A percentile compares a stretch with the other conserved stretches of the same genome.
These are phyloP conservation scores for Penicillium samsonianum DNA, from an alignment of 495 filamentous ascomycete genomes.

Conservation along the genomic window DNA sequence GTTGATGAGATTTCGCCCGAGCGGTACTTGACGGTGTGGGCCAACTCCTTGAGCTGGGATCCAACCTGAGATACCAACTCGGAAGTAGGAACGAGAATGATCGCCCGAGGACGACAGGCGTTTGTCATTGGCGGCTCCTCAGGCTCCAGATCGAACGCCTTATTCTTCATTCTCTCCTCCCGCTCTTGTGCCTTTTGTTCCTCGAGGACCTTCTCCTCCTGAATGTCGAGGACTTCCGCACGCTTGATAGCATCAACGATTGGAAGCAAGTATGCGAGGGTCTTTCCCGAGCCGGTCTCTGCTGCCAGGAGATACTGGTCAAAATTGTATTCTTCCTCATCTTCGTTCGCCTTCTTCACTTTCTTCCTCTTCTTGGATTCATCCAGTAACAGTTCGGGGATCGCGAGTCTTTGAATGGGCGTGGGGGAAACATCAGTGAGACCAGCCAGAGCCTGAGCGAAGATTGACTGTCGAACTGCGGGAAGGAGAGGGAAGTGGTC, in stretches of 20 bases:
- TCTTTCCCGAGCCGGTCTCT: slow-evolving; percentile 97
- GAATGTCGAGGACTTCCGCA: slow-evolving; percentile 64
- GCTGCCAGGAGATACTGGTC: slow-evolving; percentile 86
- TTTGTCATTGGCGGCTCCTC: slow-evolving; percentile 56
- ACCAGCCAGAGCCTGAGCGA: slow-evolving; percentile 66
- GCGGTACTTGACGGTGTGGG: slow-evolving; percentile 81
- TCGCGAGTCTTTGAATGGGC: slow-evolving; percentile 83
- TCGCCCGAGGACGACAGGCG: slow-evolving; percentile 73
- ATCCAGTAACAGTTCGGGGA: slow-evolving; percentile 70
- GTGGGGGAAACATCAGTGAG: slow-evolving; percentile 75
- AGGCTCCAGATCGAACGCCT: slow-evolving; percentile 55
- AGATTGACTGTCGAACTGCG: slow-evolving; percentile 70
- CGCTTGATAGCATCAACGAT: slow-evolving; percentile 79
- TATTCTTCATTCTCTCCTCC: slow-evolving; percentile 51
- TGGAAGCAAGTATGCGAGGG: slow-evolving; percentile 85
- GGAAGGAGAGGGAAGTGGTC: slow-evolving; percentile 75
- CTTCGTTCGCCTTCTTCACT: slow-evolving; percentile 20
- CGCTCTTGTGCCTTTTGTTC: slow-evolving; percentile 48
- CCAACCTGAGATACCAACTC: slow-evolving; percentile 92
- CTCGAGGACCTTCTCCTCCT: slow-evolving; percentile 53
- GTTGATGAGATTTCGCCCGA: slow-evolving; percentile 76
- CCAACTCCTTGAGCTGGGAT: slow-evolving; percentile 71
- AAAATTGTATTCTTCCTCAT: slow-evolving; percentile 44
- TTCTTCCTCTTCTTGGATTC: slow-evolving; percentile 28
- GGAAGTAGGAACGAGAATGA: slow-evolving; percentile 90